Evolutionary conservation across 768 basidiomycete species (phyloP), one percentile per base, ranked within the genome.

Genomic region (Phaeolepiota aurea): DNA sequence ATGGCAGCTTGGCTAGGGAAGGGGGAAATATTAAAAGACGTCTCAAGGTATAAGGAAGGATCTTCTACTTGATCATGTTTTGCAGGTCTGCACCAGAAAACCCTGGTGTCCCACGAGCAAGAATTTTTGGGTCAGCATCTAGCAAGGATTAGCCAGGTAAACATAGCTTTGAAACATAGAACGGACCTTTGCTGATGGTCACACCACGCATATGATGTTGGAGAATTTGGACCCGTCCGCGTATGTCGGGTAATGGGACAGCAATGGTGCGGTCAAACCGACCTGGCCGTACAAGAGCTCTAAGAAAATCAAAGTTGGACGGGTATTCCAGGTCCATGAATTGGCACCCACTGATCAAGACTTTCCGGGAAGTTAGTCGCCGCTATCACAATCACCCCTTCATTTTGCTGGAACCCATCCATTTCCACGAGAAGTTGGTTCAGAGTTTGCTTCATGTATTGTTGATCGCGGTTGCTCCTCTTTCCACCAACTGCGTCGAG

Each of bases 281-380:
- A 41, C 96, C 96, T 19, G 96, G 96, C 51, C 96, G 84, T 30
- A 94, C 82, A 45, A 99, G 77, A 11, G 96, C 96, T 47, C 90
- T 93, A 48, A 40, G 48, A 42, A 43, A 38, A 23, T 36, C 22
- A 40, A 40, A 40, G 34, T 42, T 22, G 38, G 42, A 33, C 23
- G 33, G 23, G 10, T 20, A 32, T 30, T 30, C 13, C 38, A 5
- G 5, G 18, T 35, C 9, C 7, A 35, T 9, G 45, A 10, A 39
- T 31, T 20, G 42, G 20, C 31, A 70, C 82, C 56, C 47, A 89
- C 87, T 78, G 81, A 58, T 99, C 96, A 46, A 99, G 69, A 40
- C 83, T 83, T 54, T 97, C 80, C 1, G 94, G 94, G 61, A 98
- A 96, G 62, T 99, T 99, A 38, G 96, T 99, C n/a, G 85, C 89